Evolutionary conservation across 2,329 filamentous ascomycete genomes (phyloP).

Genomic region (Colletotrichum sublineola): DNA sequence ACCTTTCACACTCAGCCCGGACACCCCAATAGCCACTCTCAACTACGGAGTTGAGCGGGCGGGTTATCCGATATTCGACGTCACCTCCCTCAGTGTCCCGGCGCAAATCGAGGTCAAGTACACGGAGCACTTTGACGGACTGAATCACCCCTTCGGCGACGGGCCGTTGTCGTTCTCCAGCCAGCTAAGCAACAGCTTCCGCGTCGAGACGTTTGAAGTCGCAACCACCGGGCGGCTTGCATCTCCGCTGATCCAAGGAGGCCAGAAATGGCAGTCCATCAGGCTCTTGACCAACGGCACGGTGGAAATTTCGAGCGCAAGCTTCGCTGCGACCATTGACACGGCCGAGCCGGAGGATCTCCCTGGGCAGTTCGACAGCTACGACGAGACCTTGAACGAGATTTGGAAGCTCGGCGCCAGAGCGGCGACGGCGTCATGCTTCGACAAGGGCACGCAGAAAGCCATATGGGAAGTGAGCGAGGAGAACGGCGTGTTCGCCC

Average conservation of each 20-base stretch:
- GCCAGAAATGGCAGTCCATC: conserved; percentile 56
- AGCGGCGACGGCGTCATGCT: conserved; percentile 51
- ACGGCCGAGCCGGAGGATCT: conserved; percentile 45
- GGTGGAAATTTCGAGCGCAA: conserved; percentile 50
- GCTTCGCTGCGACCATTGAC: conserved; percentile 50
- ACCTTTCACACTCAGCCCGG: conserved; percentile 21
- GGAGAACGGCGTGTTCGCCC: conserved; percentile 51
- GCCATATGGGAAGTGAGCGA: conserved; percentile 52
- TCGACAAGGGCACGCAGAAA: conserved; percentile 53
- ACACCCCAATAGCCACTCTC: conserved; percentile 44
- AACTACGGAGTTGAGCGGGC: conserved; percentile 52
- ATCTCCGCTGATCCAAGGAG: conserved; percentile 56
- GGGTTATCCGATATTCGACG: conserved; percentile 51
- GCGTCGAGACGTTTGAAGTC: conserved; percentile 56
- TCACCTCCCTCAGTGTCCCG: conserved; percentile 44
- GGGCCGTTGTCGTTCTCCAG: conserved; percentile 48
- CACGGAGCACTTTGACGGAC: conserved; percentile 49
- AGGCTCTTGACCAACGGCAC: conserved; percentile 51
- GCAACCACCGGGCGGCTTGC: conserved; percentile 47
- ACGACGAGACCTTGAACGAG: conserved; percentile 49
- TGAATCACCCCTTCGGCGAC: conserved; percentile 48
- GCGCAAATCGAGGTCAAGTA: conserved; percentile 55
- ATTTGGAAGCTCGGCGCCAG: conserved; percentile 56
- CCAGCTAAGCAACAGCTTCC: conserved; percentile 51
- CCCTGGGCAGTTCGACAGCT: conserved; percentile 49